Conservation (phyloP, 352 stramenopile genomes). For the Globisporangium iwayamae region DNA sequence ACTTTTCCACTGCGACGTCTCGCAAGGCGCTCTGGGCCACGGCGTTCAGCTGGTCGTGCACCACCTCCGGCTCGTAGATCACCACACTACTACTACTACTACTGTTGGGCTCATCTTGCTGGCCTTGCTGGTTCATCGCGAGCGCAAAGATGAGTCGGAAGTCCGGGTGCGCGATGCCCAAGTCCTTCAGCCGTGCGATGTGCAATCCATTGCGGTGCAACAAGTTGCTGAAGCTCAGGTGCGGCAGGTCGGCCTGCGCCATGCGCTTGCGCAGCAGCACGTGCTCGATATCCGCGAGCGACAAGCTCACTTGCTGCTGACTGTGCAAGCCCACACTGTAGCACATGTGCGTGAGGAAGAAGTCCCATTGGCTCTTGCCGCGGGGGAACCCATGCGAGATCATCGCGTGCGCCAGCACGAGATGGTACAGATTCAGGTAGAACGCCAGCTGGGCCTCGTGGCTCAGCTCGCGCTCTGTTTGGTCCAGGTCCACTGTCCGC, state of each 20-base stretch:
- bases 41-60: slow-evolving; percentile 78
- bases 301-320: slow-evolving; percentile 40
- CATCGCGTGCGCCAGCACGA: slow-evolving; percentile 72
- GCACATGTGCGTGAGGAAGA: slow-evolving; percentile 56
- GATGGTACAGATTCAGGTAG: slow-evolving; percentile 80
- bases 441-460: slow-evolving; percentile 73
- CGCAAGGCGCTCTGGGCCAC: slow-evolving; percentile 27
- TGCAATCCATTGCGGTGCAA: background rate
- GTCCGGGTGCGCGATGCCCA: slow-evolving; percentile 62
- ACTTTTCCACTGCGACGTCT: slow-evolving; percentile 29
- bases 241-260: slow-evolving; percentile 40
- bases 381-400: slow-evolving; percentile 62
- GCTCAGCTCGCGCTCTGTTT: slow-evolving; percentile 30
- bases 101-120: slow-evolving; percentile 16
- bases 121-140: slow-evolving; percentile 42
- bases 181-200: slow-evolving; percentile 17
- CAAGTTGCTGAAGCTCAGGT: slow-evolving; percentile 25
- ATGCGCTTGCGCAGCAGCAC: slow-evolving; percentile 59
- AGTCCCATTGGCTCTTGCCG: slow-evolving; percentile 48
- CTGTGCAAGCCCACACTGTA: slow-evolving; percentile 46
- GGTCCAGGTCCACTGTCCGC: slow-evolving; percentile 46
- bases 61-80: slow-evolving; percentile 26
- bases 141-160: slow-evolving; percentile 77
- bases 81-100: slow-evolving; percentile 18
- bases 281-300: slow-evolving; percentile 78